Evolutionary conservation across 2,329 filamentous ascomycete genomes (phyloP).

Genomic region (Diaporthe batatas): DNA sequence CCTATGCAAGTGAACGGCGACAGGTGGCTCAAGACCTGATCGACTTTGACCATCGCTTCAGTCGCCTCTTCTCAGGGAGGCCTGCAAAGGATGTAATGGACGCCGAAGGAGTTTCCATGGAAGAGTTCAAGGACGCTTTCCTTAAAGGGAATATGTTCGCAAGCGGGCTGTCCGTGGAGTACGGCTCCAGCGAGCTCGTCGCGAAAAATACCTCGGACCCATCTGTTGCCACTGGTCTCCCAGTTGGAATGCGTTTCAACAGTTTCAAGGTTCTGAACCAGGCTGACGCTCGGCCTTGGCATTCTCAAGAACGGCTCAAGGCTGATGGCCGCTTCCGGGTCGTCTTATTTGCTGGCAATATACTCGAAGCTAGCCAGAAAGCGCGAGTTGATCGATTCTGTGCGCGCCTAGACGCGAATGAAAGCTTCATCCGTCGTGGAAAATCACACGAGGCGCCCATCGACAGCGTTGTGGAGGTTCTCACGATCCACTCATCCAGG

Average conservation of each 20-base stretch:
- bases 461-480: constrained; percentile 65
- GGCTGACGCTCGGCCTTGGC: constrained; percentile 66
- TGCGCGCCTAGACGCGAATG: constrained; percentile 52
- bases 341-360: constrained; percentile 72
- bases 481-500: constrained; percentile 70
- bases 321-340: constrained; percentile 70
- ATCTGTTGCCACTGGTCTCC: constrained; percentile 59
- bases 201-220: constrained; percentile 58
- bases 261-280: constrained; percentile 73
- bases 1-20: constrained; percentile 66
- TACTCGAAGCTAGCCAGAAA: constrained; percentile 59
- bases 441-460: constrained; percentile 51
- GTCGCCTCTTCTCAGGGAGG: constrained; percentile 67
- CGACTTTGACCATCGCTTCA: constrained; percentile 71
- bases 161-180: constrained; percentile 62
- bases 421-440: constrained; percentile 55
- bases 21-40: constrained; percentile 76
- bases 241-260: constrained; percentile 69
- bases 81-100: constrained; percentile 72
- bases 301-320: constrained; percentile 67
- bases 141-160: constrained; percentile 72
- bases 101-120: constrained; percentile 71
- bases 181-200: constrained; percentile 67
- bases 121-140: constrained; percentile 73
- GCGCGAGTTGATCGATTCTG: constrained; percentile 62